A percentile compares a stretch with the other conserved stretches of the same genome.
These are phyloP conservation scores for Gastrolobium villosum DNA, from an alignment of 306 rosid species.

Conservation along the genomic window DNA sequence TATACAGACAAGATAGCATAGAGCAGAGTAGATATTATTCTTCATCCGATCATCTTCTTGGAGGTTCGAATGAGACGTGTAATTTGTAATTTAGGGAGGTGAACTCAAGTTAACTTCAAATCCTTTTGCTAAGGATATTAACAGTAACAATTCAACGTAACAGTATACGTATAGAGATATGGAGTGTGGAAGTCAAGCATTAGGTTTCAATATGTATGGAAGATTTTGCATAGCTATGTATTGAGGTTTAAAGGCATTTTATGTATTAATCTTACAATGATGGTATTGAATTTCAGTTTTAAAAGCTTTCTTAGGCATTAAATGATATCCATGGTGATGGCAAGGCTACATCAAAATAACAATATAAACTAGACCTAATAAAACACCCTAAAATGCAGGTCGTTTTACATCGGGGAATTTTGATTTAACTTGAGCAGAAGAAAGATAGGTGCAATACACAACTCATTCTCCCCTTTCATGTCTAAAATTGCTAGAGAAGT, in stretches of 20 bases:
- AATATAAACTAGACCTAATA: not conserved
- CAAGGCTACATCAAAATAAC: not conserved
- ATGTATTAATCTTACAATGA: not conserved
- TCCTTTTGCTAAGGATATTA: constrained; percentile 23
- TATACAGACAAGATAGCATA: constrained; percentile 53
- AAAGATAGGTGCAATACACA: too few relatives aligned
- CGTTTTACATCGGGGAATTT: too few relatives aligned
- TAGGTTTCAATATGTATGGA: not conserved
- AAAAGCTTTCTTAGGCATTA: not conserved
- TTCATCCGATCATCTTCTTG: constrained; percentile 54
- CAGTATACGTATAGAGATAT: not conserved
- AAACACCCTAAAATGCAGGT: constrained; percentile 7
- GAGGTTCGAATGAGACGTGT: constrained; percentile 9
- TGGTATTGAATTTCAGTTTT: not conserved
- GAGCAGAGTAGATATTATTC: constrained; percentile 54
- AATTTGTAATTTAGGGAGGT: constrained; percentile 5
- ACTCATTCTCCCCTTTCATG: constrained; percentile 19
- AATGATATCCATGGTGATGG: not conserved
- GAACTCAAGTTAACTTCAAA: not conserved
- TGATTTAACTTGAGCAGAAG: too few relatives aligned
- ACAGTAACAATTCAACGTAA: not conserved
- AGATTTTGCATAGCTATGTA: not conserved
- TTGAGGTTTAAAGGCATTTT: not conserved
- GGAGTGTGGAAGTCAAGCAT: not conserved
- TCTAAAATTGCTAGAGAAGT: constrained; percentile 15